phyloP scores from a whole-genome alignment of 441 rosid species.

The Adansonia grandidieri region DNA sequence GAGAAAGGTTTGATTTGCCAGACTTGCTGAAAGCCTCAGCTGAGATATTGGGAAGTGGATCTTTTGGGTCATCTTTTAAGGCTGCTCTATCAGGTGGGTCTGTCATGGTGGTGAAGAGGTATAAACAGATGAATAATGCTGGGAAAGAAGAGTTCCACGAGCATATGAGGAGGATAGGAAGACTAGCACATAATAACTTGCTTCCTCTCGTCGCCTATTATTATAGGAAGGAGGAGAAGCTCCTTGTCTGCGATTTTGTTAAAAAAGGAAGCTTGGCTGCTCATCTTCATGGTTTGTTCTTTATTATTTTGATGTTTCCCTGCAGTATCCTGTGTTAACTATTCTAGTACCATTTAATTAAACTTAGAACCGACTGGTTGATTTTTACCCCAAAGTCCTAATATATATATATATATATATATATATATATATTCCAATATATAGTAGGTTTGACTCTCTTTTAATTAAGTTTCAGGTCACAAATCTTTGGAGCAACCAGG shows the following conservation, averaged over 20 bases:
- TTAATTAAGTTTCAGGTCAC: background rate
- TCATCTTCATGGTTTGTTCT: conserved; percentile 16
- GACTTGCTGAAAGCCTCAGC: conserved; percentile 64
- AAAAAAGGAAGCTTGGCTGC: conserved; percentile 57
- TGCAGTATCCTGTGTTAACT: no score
- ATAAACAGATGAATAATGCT: conserved; percentile 53
- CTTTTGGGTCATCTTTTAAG: conserved; percentile 61
- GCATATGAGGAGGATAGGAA: conserved; percentile 59
- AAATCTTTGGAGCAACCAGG: no score
- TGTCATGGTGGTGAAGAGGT: conserved; percentile 59
- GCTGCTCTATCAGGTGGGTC: conserved; percentile 40
- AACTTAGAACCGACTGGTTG: no score
- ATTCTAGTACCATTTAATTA: no score
- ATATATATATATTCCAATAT: background rate
- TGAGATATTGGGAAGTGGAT: conserved; percentile 59
- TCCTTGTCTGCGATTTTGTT: conserved; percentile 48
- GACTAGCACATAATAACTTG: conserved; percentile 49
- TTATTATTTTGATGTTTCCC: no score
- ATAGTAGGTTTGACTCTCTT: background rate
- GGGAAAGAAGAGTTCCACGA: conserved; percentile 56
- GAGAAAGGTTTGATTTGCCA: conserved; percentile 50
- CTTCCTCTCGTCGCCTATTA: conserved; percentile 62
- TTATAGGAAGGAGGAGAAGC: conserved; percentile 64
- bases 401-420: no score
- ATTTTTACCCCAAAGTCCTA: no score